These are phyloP conservation scores for Sporothrix brasiliensis DNA, from an alignment of 2,329 filamentous ascomycete species.

Conservation along the genomic window DNA sequence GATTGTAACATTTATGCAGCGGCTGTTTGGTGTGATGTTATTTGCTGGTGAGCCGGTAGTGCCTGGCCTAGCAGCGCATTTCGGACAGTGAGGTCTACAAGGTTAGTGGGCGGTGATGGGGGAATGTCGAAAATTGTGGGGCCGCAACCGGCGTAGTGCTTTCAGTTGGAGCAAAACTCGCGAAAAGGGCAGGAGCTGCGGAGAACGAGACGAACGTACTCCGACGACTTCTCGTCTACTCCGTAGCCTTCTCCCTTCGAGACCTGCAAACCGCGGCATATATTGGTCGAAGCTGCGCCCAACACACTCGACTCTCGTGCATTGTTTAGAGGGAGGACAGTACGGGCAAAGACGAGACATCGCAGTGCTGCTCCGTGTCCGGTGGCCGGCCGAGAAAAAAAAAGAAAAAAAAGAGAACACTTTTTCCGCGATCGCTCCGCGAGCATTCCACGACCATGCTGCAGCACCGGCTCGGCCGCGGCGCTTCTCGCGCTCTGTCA, in stretches of 20 bases:
- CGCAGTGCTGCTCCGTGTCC: neutral
- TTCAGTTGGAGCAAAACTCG: slow-evolving; percentile 16
- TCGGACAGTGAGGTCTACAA: neutral
- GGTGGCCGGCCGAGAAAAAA: neutral
- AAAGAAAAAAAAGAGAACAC: neutral
- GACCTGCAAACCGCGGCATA: neutral
- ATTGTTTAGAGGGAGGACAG: neutral
- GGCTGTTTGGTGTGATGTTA: slow-evolving; percentile 24
- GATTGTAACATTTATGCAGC: slow-evolving; percentile 30
- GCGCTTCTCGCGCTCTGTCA: slow-evolving; percentile 23
- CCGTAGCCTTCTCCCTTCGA: neutral
- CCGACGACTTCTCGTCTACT: neutral
- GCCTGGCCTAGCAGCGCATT: neutral
- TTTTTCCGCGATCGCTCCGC: neutral
- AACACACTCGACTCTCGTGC: neutral
- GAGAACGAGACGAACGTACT: neutral
- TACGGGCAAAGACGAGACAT: neutral
- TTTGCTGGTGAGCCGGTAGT: slow-evolving; percentile 20
- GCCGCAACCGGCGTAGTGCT: slow-evolving; percentile 9
- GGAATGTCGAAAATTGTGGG: neutral
- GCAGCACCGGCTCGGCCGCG: slow-evolving; percentile 23
- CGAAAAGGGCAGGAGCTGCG: slow-evolving; percentile 8
- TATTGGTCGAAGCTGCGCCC: neutral
- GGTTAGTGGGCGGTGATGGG: slow-evolving; percentile 1
- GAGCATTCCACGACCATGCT: slow-evolving; percentile 27